Conservation (phyloP, 176 grass and related monocot species). For the Oryza meridionalis region DNA sequence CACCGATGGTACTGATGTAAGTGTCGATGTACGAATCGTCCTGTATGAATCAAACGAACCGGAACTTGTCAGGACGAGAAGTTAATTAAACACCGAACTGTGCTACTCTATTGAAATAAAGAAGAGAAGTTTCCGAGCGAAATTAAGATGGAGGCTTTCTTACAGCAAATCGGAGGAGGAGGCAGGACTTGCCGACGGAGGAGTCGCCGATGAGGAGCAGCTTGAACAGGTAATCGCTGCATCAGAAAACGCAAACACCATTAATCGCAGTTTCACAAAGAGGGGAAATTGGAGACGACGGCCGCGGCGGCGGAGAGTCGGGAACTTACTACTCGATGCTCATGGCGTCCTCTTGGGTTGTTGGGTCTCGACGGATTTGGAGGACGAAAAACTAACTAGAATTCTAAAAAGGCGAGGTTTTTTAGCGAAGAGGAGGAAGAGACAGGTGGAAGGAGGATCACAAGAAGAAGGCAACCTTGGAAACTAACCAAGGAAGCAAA, state of each 20-base stretch:
- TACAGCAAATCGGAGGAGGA: slow-evolving; percentile 88
- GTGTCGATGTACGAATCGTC: slow-evolving; percentile 91
- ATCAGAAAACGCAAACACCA: slow-evolving; percentile 4
- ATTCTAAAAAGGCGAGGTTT: slow-evolving; percentile 2
- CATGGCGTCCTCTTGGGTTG: slow-evolving; percentile 44
- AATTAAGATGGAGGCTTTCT: not conserved
- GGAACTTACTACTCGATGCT: slow-evolving; percentile 70
- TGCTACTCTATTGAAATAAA: not conserved
- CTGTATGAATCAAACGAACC: slow-evolving; percentile 42
- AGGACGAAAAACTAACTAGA: not conserved
- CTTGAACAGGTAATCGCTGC: slow-evolving; percentile 99
- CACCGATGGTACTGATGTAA: slow-evolving; percentile 95
- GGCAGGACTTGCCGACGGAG: slow-evolving; percentile 94
- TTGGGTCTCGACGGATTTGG: slow-evolving; percentile 1
- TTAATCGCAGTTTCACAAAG: not conserved
- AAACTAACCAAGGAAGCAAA: not conserved
- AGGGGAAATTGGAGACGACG: not conserved
- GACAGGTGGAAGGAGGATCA: not conserved
- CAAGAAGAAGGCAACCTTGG: not conserved
- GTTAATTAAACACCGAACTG: not conserved
- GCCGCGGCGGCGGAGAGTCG: not conserved
- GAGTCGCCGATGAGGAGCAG: slow-evolving; percentile 97
- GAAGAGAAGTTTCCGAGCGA: not conserved
- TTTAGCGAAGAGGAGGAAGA: not conserved
- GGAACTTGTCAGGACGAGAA: slow-evolving; percentile 8